These are phyloP conservation scores for Misopates orontium DNA, from an alignment of 257 asterid genomes.

Conservation along the genomic window DNA sequence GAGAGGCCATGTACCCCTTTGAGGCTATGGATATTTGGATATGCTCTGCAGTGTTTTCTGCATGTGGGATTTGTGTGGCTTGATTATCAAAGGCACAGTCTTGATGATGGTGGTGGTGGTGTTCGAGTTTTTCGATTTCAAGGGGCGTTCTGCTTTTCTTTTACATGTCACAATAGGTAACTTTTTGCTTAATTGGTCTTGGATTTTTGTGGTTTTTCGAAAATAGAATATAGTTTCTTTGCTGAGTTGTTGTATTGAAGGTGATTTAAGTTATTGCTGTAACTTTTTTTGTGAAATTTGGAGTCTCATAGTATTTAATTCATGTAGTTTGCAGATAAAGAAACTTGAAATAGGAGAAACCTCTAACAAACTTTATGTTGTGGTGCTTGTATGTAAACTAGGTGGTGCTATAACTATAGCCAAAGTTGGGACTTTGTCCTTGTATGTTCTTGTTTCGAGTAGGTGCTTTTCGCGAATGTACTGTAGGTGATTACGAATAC, in stretches of 20 bases:
- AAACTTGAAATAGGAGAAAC: constrained; percentile 19
- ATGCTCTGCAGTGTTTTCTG: constrained; percentile 80
- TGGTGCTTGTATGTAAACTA: constrained; percentile 4
- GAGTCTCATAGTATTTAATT: constrained; percentile 12
- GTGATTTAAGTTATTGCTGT: not conserved
- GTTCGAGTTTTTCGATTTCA: constrained; percentile 29
- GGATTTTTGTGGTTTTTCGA: not conserved
- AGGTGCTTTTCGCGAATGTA: not conserved
- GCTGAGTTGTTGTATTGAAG: constrained; percentile 6
- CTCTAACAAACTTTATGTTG: not conserved
- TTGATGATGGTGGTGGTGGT: constrained; percentile 29
- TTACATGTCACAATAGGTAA: constrained; percentile 55
- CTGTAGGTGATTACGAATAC: not conserved
- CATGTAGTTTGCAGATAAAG: constrained; percentile 15
- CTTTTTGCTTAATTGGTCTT: not conserved
- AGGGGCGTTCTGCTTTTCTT: constrained; percentile 39
- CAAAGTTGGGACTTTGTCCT: not conserved
- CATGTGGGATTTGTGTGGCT: constrained; percentile 72
- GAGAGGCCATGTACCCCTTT: constrained; percentile 78
- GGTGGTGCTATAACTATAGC: constrained; percentile 2
- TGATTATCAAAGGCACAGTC: constrained; percentile 47
- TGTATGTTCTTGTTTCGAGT: not conserved
- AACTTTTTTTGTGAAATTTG: constrained; percentile 14
- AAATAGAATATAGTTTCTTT: no score
- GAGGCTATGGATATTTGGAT: constrained; percentile 79